Evolutionary conservation across 2,329 filamentous ascomycete genomes (phyloP).

Genomic region (Chaetothyriales sp.): DNA sequence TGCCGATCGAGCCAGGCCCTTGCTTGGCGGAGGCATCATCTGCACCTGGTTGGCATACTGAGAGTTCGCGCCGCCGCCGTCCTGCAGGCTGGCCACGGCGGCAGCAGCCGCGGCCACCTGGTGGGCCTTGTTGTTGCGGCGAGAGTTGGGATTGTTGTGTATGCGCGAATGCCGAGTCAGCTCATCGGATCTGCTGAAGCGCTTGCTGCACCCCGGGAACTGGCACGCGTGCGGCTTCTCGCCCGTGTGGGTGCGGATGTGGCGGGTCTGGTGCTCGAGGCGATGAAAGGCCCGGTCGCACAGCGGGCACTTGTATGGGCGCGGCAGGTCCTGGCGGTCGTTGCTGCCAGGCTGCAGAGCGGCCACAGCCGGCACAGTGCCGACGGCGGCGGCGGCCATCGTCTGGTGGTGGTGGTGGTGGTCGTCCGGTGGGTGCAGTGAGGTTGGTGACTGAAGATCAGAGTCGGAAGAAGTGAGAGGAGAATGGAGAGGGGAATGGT

Average conservation of each 20-base stretch:
- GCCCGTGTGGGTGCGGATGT: slow-evolving; percentile 93
- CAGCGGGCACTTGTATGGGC: slow-evolving; percentile 95
- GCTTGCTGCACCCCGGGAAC: slow-evolving; percentile 90
- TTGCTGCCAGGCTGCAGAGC: slow-evolving; percentile 46
- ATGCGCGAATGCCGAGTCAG: slow-evolving; percentile 93
- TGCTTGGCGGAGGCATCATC: slow-evolving; percentile 64
- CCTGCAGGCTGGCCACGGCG: slow-evolving; percentile 40
- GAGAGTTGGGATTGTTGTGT: slow-evolving; percentile 96
- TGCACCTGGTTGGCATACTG: slow-evolving; percentile 34
- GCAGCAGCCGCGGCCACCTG: slow-evolving; percentile 45
- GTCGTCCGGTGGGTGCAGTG: slow-evolving; percentile 14
- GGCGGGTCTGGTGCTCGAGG: slow-evolving; percentile 79
- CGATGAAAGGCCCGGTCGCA: slow-evolving; percentile 99
- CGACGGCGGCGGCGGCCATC: slow-evolving; percentile 33
- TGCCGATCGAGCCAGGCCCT: slow-evolving; percentile 72
- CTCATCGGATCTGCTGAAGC: slow-evolving; percentile 92
- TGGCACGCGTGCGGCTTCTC: slow-evolving; percentile 96
- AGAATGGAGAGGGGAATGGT: slow-evolving; percentile 8
- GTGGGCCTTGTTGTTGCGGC: slow-evolving; percentile 75
- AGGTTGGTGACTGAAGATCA: neutral
- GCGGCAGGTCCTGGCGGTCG: slow-evolving; percentile 65
- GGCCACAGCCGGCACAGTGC: slow-evolving; percentile 32
- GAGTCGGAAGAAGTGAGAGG: slow-evolving; percentile 20
- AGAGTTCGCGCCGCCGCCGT: slow-evolving; percentile 31
- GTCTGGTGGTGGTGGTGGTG: too few relatives aligned